phyloP scores from a whole-genome alignment of 2,329 filamentous ascomycete species.

The Chrysoporthe austroafricana region DNA sequence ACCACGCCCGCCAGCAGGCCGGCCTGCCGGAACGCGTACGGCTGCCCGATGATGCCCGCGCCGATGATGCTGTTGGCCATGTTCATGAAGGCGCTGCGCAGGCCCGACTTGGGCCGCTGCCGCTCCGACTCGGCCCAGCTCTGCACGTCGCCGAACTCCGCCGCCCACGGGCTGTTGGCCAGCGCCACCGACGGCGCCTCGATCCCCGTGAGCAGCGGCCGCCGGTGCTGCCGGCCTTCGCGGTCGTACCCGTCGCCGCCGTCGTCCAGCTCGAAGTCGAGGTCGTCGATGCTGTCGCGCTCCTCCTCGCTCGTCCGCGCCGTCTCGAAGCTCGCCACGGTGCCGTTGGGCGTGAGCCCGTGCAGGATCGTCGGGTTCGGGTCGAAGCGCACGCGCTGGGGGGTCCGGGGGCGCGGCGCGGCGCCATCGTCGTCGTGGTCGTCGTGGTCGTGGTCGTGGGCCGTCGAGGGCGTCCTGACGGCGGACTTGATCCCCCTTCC shows the following conservation, averaged over 20 bases:
- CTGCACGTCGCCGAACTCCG: conserved; percentile 47
- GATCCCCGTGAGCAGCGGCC: conserved; percentile 80
- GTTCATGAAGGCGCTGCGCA: conserved; percentile 95
- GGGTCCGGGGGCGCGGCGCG: conserved; percentile 60
- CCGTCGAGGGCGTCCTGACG: conserved; percentile 19
- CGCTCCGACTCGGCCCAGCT: conserved; percentile 59
- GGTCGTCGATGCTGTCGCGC: conserved; percentile 33
- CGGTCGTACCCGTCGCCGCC: conserved; percentile 40
- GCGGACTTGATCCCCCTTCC: conserved; percentile 30
- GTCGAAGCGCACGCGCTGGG: conserved; percentile 77
- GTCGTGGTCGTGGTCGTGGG: neutral
- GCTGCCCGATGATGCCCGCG: conserved; percentile 78
- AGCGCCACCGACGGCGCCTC: conserved; percentile 78
- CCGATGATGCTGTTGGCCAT: conserved; percentile 99
- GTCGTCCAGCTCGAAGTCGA: conserved; percentile 38
- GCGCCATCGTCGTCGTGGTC: neutral
- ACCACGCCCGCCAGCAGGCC: conserved; percentile 80
- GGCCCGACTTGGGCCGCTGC: conserved; percentile 76
- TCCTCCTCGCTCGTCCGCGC: conserved; percentile 24
- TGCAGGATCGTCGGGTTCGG: conserved; percentile 50
- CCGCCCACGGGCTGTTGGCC: conserved; percentile 56
- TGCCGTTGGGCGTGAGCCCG: conserved; percentile 27
- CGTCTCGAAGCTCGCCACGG: conserved; percentile 26
- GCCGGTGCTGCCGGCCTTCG: conserved; percentile 57
- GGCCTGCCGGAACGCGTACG: conserved; percentile 94